Evolutionary conservation across 1,139 yeast species (phyloP).

Genomic region (Yamadazyma taylorii): DNA sequence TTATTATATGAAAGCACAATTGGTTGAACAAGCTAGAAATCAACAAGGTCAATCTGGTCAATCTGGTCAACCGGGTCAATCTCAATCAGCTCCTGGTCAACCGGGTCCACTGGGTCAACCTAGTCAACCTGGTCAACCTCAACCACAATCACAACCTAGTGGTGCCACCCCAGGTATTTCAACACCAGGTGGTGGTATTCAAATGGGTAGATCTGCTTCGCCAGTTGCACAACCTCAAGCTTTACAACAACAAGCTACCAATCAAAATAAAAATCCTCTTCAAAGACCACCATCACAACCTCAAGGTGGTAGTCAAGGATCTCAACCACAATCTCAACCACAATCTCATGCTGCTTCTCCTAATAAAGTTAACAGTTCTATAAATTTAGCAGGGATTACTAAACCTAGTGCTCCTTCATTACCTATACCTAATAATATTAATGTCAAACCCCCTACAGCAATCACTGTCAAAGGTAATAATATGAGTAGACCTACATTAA

Average conservation of each 20-base stretch:
- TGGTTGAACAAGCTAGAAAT: conserved; percentile 34
- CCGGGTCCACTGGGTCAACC: conserved; percentile 10
- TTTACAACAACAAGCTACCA: conserved; percentile 3
- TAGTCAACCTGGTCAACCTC: conserved; percentile 5
- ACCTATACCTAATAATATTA: conserved; percentile 69
- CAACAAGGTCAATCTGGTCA: conserved; percentile 3
- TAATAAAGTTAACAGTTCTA: conserved; percentile 11
- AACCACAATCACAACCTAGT: conserved; percentile 5
- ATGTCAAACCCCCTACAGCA: conserved; percentile 64
- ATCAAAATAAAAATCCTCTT: conserved; percentile 1
- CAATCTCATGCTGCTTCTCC: conserved; percentile 12
- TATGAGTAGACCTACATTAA: conserved; percentile 71
- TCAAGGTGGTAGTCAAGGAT: background rate
- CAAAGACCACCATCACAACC: background rate
- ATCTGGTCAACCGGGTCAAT: conserved; percentile 9
- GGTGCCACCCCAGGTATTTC: conserved; percentile 3
- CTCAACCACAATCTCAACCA: conserved; percentile 4
- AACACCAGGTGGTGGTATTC: conserved; percentile 3
- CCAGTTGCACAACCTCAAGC: conserved; percentile 8
- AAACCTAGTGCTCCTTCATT: conserved; percentile 70
- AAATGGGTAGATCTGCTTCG: conserved; percentile 11
- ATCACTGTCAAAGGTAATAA: conserved; percentile 52
- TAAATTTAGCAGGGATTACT: conserved; percentile 46
- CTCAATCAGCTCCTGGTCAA: conserved; percentile 12
- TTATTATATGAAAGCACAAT: conserved; percentile 37